Conservation (phyloP, 495 filamentous ascomycete genomes). For the Talaromyces adpressus region DNA sequence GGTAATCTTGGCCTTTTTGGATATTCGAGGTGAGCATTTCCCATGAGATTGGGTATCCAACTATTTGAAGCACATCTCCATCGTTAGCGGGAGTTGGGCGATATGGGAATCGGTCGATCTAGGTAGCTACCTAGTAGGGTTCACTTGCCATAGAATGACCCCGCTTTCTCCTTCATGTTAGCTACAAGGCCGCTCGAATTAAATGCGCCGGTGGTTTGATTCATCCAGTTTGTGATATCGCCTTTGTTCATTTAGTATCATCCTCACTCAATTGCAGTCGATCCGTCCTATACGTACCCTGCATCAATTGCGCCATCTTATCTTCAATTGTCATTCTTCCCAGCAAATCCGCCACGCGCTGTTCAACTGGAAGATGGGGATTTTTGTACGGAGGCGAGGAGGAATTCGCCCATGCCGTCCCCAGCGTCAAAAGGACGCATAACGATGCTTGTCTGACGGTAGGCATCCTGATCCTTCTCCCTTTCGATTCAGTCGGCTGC, state of each 20-base stretch:
- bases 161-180: constrained; percentile 56
- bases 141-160: constrained; percentile 51
- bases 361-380: constrained; percentile 50
- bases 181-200: constrained; percentile 57
- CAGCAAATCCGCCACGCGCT: constrained; percentile 55
- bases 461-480: background rate
- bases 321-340: constrained; percentile 64
- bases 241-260: constrained; percentile 21
- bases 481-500: background rate
- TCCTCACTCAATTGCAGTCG: background rate
- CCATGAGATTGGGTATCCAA: constrained; percentile 57
- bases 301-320: constrained; percentile 60
- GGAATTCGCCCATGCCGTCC: background rate
- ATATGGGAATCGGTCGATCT: background rate
- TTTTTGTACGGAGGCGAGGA: constrained; percentile 46
- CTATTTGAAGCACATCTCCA: constrained; percentile 17
- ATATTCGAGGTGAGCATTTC: constrained; percentile 54
- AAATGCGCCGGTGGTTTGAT: constrained; percentile 47
- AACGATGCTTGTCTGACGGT: background rate
- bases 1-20: constrained; percentile 55
- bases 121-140: no score
- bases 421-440: constrained; percentile 1
- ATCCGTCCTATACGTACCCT: constrained; percentile 29
- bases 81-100: background rate
- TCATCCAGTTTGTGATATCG: constrained; percentile 66